Conservation (phyloP, 78 protist genomes). For the Mastigamoeba balamuthi region DNA sequence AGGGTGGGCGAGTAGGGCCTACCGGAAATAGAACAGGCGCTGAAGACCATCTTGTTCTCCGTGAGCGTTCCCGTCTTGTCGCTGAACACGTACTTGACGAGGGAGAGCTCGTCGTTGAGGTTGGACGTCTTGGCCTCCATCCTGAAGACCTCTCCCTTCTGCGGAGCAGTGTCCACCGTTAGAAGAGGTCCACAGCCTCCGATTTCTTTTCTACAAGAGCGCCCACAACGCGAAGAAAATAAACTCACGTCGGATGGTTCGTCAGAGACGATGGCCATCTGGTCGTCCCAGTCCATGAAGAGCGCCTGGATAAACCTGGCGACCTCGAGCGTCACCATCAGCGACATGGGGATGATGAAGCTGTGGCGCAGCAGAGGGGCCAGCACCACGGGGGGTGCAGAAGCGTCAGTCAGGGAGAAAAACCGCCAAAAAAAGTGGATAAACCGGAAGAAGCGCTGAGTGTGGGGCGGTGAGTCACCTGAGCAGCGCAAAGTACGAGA, state of each 20-base stretch:
- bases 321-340: slow-evolving; percentile 56
- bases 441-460: neutral
- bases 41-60: slow-evolving; percentile 33
- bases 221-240: neutral
- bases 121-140: slow-evolving; percentile 29
- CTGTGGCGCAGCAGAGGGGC: too few species aligned
- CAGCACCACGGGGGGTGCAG: too few species aligned
- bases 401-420: too few species aligned
- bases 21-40: slow-evolving; percentile 23
- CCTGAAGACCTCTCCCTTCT: neutral
- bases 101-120: slow-evolving; percentile 43
- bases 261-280: slow-evolving; percentile 21
- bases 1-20: too few species aligned
- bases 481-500: slow-evolving; percentile 47
- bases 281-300: slow-evolving; percentile 51
- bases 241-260: neutral
- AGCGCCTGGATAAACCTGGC: slow-evolving; percentile 46
- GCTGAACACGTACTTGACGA: slow-evolving; percentile 34
- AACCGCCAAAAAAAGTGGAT: too few species aligned
- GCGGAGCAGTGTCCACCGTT: neutral
- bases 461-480: neutral
- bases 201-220: neutral
- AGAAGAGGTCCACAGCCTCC: slow-evolving; percentile 1
- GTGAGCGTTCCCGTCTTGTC: slow-evolving; percentile 65
- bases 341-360: slow-evolving; percentile 50